Base-by-base conservation (phyloP, 148 eudicot species). In the Vaccinium darrowii region DNA sequence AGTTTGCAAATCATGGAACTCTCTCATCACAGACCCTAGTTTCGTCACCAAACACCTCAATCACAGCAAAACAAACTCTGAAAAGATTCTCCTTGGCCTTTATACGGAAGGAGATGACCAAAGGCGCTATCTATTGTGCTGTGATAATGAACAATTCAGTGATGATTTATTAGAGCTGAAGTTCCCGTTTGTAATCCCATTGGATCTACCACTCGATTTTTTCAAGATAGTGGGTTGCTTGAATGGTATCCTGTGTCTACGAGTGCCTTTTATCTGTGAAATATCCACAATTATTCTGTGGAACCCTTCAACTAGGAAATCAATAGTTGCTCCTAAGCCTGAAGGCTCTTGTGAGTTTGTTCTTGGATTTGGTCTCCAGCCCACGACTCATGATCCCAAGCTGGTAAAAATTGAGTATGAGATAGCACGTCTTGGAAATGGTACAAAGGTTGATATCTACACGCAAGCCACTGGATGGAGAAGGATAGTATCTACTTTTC, bases 1-100 rank as follows among this genome's bases (percentile, higher is more conserved):
- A 3, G 71, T 63, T 1, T 63, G 71, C 69, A 62, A 62, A 21
- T n/a, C 69, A 21, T 71, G 75, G 75, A 9, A 71, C 39, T 71
- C 43, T 11, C 75, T 71, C 75, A 71, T 71, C 75, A 71, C 43
- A 71, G 30, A 39, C 75, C 75, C 75, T 71, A 71, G 75, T 71
- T 71, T 71, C 16, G 18, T 71, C 43, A 71, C 47, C 19, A 33
- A 33, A 72, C 76, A 23, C 36, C 3, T 69, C 5, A 69, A 69
- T 10, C 74, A 0, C 14, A 69, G 15, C 6, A 69, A 23, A 23
- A 69, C 36, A 69, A 4, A 69, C 18, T 7, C 9, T 8, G 23
- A 18, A 23, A 62, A 62, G 67, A 8, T 62, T 62, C 67, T 62
- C 25, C 10, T 62, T 8, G 21, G 25, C 25, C 2, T 62, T 62